Percentiles rank a stretch among this genome's conserved stretches.
Conservation (phyloP, 345 rosid genomes). For the Salix purpurea region DNA sequence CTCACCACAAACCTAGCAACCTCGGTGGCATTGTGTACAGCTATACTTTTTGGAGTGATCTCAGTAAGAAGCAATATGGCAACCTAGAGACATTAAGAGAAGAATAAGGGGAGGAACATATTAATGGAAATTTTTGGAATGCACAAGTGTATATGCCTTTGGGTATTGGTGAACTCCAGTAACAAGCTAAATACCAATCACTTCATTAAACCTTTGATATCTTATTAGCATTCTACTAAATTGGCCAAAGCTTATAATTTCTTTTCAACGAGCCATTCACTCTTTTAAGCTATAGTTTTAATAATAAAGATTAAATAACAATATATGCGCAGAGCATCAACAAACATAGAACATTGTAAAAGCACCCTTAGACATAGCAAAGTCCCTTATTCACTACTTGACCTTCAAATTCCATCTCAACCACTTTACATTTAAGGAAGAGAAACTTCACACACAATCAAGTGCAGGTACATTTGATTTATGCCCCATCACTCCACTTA, state of each 20-base stretch:
- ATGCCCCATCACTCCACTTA: neutral
- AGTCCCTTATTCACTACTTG: neutral
- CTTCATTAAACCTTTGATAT: neutral
- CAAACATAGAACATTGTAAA: neutral
- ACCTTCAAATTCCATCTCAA: neutral
- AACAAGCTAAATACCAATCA: neutral
- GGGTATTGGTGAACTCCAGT: neutral
- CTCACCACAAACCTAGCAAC: slow-evolving; percentile 96
- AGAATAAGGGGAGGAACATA: neutral
- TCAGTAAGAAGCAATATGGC: slow-evolving; percentile 89
- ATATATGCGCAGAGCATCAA: neutral
- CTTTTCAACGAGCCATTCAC: neutral
- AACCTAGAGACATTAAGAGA: slow-evolving; percentile 47
- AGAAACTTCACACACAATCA: neutral
- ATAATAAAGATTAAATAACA: neutral
- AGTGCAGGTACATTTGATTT: neutral
- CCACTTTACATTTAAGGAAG: neutral
- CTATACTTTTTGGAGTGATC: slow-evolving; percentile 98
- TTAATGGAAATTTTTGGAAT: slow-evolving; percentile 8
- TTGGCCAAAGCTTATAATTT: neutral
- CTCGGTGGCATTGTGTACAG: slow-evolving; percentile 91
- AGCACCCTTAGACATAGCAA: neutral
- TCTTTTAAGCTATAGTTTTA: neutral
- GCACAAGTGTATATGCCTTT: neutral
- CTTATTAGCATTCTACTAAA: neutral